Evolutionary conservation across 1,284 basidiomycete genomes (phyloP).

Genomic region (Cryptococcus sp.): DNA sequence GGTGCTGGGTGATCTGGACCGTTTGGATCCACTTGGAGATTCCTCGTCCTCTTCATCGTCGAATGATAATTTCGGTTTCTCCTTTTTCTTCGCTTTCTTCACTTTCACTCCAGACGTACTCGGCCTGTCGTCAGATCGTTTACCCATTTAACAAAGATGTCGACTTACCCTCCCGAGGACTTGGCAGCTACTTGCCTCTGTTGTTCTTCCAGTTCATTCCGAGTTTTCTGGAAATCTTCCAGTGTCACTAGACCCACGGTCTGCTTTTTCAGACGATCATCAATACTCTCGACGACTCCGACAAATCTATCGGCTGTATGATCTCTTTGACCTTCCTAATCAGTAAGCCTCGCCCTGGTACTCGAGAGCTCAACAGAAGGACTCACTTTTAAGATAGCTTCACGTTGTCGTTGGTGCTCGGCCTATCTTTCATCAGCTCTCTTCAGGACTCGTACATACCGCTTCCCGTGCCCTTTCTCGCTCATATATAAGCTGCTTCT

Average conservation of each 20-base stretch:
- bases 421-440: conserved; percentile 20
- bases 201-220: conserved; percentile 87
- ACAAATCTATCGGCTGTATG: conserved; percentile 84
- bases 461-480: conserved; percentile 36
- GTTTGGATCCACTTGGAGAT: conserved; percentile 16
- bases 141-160: no score
- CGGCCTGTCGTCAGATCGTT: conserved; percentile 28
- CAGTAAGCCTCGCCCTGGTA: conserved; percentile 1
- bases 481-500: conserved; percentile 17
- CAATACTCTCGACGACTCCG: conserved; percentile 89
- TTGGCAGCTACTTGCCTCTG: conserved; percentile 82
- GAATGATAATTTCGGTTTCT: conserved; percentile 85
- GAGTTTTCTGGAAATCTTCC: conserved; percentile 84
- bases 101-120: conserved; percentile 53
- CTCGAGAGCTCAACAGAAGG: background rate
- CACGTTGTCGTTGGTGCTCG: conserved; percentile 33
- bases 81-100: conserved; percentile 86
- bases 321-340: conserved; percentile 53
- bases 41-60: conserved; percentile 71
- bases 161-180: conserved; percentile 7
- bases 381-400: conserved; percentile 30
- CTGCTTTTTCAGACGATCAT: conserved; percentile 85
- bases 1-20: conserved; percentile 29
- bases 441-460: conserved; percentile 15
- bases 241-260: conserved; percentile 91